Percentiles rank a stretch among this genome's conserved stretches.
phyloP scores from a whole-genome alignment of 78 protist genomes.

The Dictyostelium citrinum region DNA sequence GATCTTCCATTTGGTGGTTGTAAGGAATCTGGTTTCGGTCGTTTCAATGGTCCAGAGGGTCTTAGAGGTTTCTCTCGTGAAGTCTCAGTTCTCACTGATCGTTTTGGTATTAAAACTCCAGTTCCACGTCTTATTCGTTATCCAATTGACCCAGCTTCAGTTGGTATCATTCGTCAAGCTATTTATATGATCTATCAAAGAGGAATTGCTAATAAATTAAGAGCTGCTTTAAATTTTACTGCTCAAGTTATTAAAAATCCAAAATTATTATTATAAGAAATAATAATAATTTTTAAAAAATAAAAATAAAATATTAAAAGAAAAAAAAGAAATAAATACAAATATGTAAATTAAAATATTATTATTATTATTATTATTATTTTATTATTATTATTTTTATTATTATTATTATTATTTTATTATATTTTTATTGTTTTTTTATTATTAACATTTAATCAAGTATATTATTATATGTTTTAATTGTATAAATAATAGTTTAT shows the following conservation, averaged over 20 bases:
- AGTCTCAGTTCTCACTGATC: slow-evolving; percentile 68
- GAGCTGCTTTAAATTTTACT: slow-evolving; percentile 37
- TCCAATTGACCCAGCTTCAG: slow-evolving; percentile 74
- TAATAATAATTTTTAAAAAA: neutral
- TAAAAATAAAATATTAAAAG: neutral
- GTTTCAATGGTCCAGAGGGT: slow-evolving; percentile 87
- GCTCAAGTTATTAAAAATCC: slow-evolving; percentile 52
- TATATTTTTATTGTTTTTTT: neutral
- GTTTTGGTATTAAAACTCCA: slow-evolving; percentile 59
- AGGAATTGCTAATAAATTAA: slow-evolving; percentile 10
- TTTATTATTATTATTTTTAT: neutral
- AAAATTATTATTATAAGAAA: slow-evolving; percentile 45
- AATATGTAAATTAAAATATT: neutral
- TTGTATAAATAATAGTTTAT: no score
- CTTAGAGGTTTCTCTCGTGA: slow-evolving; percentile 68
- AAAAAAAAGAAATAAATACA: neutral
- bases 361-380: neutral
- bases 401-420: neutral
- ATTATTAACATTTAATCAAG: neutral
- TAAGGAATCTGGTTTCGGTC: slow-evolving; percentile 86
- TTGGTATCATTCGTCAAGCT: slow-evolving; percentile 73
- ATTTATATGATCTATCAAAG: slow-evolving; percentile 59
- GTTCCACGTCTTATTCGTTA: slow-evolving; percentile 71
- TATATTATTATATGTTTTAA: no score
- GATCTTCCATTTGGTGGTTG: slow-evolving; percentile 92